These are phyloP conservation scores for Sugiyamaella grinbergsii DNA, from an alignment of 1,139 yeast genomes.

Conservation along the genomic window DNA sequence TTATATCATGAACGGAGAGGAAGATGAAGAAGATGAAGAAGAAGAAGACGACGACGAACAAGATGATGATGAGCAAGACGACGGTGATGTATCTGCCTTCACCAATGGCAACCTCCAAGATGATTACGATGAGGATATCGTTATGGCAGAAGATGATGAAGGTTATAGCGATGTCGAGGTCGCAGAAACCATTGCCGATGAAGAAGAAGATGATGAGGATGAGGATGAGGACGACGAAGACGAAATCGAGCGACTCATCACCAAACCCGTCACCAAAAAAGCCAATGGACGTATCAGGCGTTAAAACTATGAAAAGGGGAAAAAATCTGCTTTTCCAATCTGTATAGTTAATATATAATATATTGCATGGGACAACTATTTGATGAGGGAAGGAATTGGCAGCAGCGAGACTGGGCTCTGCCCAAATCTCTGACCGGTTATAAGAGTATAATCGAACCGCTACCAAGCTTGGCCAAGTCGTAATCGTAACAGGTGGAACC, in stretches of 20 bases:
- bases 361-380: constrained; percentile 17
- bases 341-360: constrained; percentile 13
- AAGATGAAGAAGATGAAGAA: constrained; percentile 46
- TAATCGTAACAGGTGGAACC: too few relatives aligned
- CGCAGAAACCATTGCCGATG: constrained; percentile 25
- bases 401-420: too few relatives aligned
- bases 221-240: constrained; percentile 35
- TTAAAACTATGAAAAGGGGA: background rate
- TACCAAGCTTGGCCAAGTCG: too few relatives aligned
- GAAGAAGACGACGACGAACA: constrained; percentile 44
- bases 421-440: too few relatives aligned
- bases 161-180: constrained; percentile 35
- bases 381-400: too few relatives aligned
- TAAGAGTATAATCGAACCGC: too few relatives aligned
- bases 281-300: constrained; percentile 22
- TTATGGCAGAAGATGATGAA: constrained; percentile 36
- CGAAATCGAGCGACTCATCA: constrained; percentile 22
- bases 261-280: constrained; percentile 12
- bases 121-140: constrained; percentile 36
- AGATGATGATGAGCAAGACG: constrained; percentile 38
- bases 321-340: background rate
- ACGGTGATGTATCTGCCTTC: constrained; percentile 34
- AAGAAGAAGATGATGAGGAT: constrained; percentile 33
- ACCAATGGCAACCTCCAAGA: constrained; percentile 27
- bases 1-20: constrained; percentile 48